These are phyloP conservation scores for Apostasia shenzhenica DNA, from an alignment of 106 monocot genomes.

Conservation along the genomic window DNA sequence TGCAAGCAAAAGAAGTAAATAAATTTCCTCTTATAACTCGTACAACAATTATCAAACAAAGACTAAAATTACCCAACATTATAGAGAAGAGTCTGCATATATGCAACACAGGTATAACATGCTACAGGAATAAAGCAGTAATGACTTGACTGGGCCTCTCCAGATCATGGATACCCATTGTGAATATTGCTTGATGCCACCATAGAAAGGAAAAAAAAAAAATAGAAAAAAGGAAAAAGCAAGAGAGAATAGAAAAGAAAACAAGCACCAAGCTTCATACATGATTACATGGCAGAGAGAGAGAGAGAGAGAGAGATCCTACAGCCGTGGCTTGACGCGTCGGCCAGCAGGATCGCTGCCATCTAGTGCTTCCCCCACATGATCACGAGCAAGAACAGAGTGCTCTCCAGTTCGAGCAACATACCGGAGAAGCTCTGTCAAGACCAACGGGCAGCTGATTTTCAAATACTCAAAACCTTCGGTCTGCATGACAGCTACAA, in stretches of 20 bases:
- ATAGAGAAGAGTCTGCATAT: no score
- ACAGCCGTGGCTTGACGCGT: constrained; percentile 45
- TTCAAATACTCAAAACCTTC: constrained; percentile 64
- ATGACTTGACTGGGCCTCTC: background rate
- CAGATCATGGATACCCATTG: background rate
- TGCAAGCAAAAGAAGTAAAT: no score
- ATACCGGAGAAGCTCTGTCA: constrained; percentile 46
- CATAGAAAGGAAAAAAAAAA: background rate
- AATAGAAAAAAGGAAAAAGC: background rate
- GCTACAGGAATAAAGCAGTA: background rate
- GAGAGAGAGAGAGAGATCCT: background rate
- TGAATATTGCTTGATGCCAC: background rate
- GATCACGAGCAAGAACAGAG: constrained; percentile 9
- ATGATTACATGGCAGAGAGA: background rate
- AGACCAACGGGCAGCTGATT: constrained; percentile 40
- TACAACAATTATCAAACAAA: no score
- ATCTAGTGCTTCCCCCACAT: constrained; percentile 19
- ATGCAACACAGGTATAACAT: no score
- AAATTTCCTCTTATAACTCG: no score
- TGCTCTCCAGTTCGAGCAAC: constrained; percentile 36
- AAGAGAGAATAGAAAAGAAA: no score
- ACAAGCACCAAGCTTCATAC: background rate
- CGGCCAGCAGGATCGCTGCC: constrained; percentile 40
- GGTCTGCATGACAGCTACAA: constrained; percentile 64
- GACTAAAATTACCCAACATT: no score